Conservation (phyloP, 2,329 filamentous ascomycete genomes). For the Delphinella strobiligena region DNA sequence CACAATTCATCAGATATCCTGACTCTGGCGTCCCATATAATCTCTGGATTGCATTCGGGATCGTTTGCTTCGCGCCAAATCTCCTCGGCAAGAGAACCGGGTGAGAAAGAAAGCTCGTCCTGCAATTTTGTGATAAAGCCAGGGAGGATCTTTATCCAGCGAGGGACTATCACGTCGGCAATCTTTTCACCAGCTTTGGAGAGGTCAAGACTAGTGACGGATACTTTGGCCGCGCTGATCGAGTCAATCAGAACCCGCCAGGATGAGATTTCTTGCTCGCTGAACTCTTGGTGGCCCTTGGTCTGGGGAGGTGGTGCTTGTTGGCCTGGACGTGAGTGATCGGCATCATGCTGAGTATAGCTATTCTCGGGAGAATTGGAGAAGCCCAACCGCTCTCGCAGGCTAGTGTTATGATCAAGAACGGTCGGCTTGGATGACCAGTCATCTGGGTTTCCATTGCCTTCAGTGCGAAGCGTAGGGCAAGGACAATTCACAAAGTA, state of each 20-base stretch:
- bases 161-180: constrained; percentile 50
- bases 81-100: constrained; percentile 79
- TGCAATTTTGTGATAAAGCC: constrained; percentile 73
- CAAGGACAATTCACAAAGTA: not conserved
- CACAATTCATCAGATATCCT: constrained; percentile 74
- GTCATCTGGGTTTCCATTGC: not conserved
- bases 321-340: constrained; percentile 4
- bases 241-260: constrained; percentile 17
- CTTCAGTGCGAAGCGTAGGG: constrained; percentile 1
- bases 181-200: constrained; percentile 16
- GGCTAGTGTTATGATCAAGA: not conserved
- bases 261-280: constrained; percentile 12
- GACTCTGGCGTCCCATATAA: constrained; percentile 67
- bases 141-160: constrained; percentile 70
- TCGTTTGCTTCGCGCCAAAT: constrained; percentile 91
- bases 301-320: constrained; percentile 16
- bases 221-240: constrained; percentile 15
- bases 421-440: constrained; percentile 6
- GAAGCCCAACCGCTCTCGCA: not conserved
- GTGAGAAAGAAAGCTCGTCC: constrained; percentile 72
- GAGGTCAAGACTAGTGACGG: constrained; percentile 18
- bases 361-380: not conserved
- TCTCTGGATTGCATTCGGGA: constrained; percentile 73
- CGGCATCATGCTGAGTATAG: not conserved
- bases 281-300: constrained; percentile 12